Base-by-base conservation (phyloP, 208 protist species). In the Crithidia mellificae region DNA sequence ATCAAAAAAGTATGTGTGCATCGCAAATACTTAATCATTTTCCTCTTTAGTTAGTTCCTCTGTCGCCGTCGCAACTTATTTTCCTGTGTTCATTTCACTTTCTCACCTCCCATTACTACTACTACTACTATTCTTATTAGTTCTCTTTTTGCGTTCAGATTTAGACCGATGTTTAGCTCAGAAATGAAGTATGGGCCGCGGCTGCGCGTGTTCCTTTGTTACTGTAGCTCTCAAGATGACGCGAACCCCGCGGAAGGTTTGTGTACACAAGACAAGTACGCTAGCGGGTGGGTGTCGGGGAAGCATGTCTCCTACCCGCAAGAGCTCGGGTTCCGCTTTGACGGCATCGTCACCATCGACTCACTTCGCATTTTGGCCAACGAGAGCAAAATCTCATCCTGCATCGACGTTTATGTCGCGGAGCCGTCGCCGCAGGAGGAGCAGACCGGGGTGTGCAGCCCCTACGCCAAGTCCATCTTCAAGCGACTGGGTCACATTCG, bases 261-360 rank as follows among this genome's bases (percentile, higher is more conserved):
- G 25, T 72, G 75, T 8, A 77, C 62, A 27, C 90, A 95, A 39
- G 83, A 84, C 32, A 65, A 51, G 19, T 71, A 62, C 24, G 83
- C 87, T 19, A 66, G 62, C 11, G 93, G 93, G 6, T 97, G 93
- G 91, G 88, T 95, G 55, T 95, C 88, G n/a, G 55, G 52, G 47
- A 95, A 91, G 65, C 69, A 86, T 52, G 91, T 83, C 56, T 57
- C 80, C 2, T 97, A 90, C 72, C 93, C 93, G 29, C 93, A 96
- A 67, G 90, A 96, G 80, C 77, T 97, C 17, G 81, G 82, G 8
- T 91, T 97, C 59, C 74, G 79, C 57, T 97, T 97, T 68, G 83
- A 92, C n/a, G 93, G 93, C 38, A 63, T 90, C 27, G 91, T 93
- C 25, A 67, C 74, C 27, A 49, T 94, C 8, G 69, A 88, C 43